Percentiles rank a stretch among this genome's conserved stretches.
These are phyloP conservation scores for Chaetomium tenue DNA, from an alignment of 495 filamentous ascomycete genomes.

Conservation along the genomic window DNA sequence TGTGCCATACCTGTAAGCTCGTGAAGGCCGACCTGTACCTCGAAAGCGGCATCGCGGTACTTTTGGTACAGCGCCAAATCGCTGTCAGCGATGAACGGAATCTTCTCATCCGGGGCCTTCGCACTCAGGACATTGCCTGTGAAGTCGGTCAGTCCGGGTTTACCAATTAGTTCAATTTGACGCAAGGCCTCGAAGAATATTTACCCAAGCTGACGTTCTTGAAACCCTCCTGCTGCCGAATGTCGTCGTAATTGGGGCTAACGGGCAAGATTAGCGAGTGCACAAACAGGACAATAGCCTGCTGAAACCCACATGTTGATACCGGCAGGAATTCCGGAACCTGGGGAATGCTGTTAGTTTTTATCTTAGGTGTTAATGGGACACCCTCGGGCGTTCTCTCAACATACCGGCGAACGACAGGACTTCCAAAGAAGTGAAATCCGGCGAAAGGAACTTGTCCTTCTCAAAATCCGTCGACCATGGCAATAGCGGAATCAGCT, in stretches of 20 bases:
- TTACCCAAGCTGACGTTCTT: conserved; percentile 72
- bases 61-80: conserved; percentile 76
- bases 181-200: background rate
- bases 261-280: conserved; percentile 53
- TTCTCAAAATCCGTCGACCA: conserved; percentile 92
- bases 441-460: conserved; percentile 87
- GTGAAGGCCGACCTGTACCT: conserved; percentile 93
- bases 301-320: conserved; percentile 50
- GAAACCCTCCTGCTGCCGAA: conserved; percentile 91
- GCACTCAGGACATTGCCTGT: conserved; percentile 86
- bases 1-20: conserved; percentile 72
- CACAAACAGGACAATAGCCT: background rate
- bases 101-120: conserved; percentile 82
- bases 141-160: conserved; percentile 40
- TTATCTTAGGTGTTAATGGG: background rate
- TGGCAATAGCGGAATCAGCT: conserved; percentile 81
- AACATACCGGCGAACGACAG: conserved; percentile 47
- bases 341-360: conserved; percentile 15
- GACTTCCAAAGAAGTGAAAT: conserved; percentile 87
- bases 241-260: conserved; percentile 87
- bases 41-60: conserved; percentile 81
- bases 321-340: conserved; percentile 80
- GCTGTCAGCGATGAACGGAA: conserved; percentile 76
- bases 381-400: background rate
- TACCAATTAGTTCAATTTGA: background rate